Evolutionary conservation across 805 yeast genomes (phyloP).

Genomic region (Jamesozyma jinghongensis): DNA sequence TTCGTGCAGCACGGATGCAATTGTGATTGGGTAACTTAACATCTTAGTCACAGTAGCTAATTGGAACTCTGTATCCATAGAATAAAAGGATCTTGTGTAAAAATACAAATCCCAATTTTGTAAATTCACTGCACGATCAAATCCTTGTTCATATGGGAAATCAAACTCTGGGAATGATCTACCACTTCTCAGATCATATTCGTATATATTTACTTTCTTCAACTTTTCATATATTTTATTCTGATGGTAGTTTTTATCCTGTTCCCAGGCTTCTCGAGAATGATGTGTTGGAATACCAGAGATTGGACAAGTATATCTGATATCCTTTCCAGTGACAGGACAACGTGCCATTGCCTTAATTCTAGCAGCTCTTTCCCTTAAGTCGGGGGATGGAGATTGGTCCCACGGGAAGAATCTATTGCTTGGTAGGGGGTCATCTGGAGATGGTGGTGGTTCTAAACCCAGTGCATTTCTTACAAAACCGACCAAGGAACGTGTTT

Average conservation of each 20-base stretch:
- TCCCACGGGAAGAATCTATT: slow-evolving; percentile 87
- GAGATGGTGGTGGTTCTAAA: slow-evolving; percentile 55
- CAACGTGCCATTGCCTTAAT: slow-evolving; percentile 83
- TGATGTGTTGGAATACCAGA: slow-evolving; percentile 98
- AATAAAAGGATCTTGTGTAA: slow-evolving; percentile 85
- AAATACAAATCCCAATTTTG: slow-evolving; percentile 88
- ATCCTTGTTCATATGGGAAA: slow-evolving; percentile 73
- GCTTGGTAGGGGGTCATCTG: slow-evolving; percentile 59
- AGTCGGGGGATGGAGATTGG: slow-evolving; percentile 78
- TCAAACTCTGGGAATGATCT: slow-evolving; percentile 93
- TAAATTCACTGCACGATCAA: slow-evolving; percentile 68
- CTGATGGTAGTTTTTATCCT: slow-evolving; percentile 64
- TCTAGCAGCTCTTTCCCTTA: slow-evolving; percentile 85
- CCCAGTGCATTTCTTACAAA: slow-evolving; percentile 43
- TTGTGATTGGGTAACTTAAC: slow-evolving; percentile 86
- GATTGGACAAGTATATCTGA: slow-evolving; percentile 80
- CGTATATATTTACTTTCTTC: slow-evolving; percentile 83
- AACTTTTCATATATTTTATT: slow-evolving; percentile 60
- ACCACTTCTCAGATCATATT: slow-evolving; percentile 91
- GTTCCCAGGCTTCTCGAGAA: slow-evolving; percentile 80
- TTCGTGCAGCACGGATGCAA: slow-evolving; percentile 74
- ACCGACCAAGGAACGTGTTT: slow-evolving; percentile 12
- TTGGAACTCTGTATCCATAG: slow-evolving; percentile 96
- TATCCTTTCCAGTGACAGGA: slow-evolving; percentile 81
- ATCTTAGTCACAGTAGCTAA: slow-evolving; percentile 92